Base-by-base conservation (phyloP, 164 flowering plant genomes). In the Piper betle region DNA sequence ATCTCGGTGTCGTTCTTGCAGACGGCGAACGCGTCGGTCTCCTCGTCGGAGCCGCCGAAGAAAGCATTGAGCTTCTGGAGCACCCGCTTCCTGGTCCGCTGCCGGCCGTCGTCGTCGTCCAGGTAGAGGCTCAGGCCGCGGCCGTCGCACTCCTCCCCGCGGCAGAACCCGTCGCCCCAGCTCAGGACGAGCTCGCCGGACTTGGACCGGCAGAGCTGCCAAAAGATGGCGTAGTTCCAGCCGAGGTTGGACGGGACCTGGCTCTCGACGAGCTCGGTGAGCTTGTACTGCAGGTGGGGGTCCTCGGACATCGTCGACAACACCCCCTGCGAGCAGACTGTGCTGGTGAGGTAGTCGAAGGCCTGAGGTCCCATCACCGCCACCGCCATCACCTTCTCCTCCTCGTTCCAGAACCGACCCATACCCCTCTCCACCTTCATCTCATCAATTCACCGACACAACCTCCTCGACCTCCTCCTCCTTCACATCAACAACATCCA, bases 111-210 rank as follows among this genome's bases (percentile, higher is more conserved):
- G 59, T 85, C 96, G 54, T 88, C 84, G 25, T 81, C 82, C 0
- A 75, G 58, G 17, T 80, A 69, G 4, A 72, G 68, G 66, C 66
- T 75, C 19, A 75, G 60, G 55, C 66, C 56, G 42, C 71, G 67
- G 7, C 64, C 73, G 58, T 82, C 86, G 15, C 80, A 73, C 57
- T 82, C 88, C 59, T 91, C 96, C 7, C 82, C 91, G 61, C 88
- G 79, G 62, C 97, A 93, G 61, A 73, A 87, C 54, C 98, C 98
- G 78, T 89, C 98, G 33, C 98, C 98, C 98, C 98, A 89, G 6
- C 91, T 86, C 7, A 92, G 69, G 52, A 87, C 86, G 77, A 71
- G 70, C 57, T 85, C 94, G 2, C 96, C 97, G 4, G 80, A 61
- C 66, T 79, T 87, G 16, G 93, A 78, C 74, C 75, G 70, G 6